Evolutionary conservation across 148 eudicot species (phyloP).

Genomic region (Pharnaceum exiguum): DNA sequence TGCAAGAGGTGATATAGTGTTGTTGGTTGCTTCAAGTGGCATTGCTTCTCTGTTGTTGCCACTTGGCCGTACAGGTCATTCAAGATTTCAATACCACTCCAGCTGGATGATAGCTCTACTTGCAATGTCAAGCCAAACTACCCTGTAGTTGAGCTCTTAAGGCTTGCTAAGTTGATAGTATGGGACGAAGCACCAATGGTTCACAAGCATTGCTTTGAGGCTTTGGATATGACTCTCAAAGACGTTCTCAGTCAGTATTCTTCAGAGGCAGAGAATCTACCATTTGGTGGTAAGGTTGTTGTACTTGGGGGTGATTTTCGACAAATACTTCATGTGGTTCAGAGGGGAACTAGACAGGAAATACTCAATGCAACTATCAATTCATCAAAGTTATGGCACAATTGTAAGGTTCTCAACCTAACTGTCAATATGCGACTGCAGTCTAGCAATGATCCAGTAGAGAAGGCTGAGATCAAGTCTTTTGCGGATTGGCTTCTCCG

Average conservation of each 20-base stretch:
- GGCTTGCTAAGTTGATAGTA: background rate
- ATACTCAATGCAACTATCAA: background rate
- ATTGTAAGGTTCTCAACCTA: background rate
- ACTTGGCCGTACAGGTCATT: conserved; percentile 14
- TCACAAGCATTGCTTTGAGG: background rate
- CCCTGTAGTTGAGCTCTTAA: background rate
- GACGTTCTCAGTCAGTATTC: background rate
- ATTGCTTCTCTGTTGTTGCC: conserved; percentile 3
- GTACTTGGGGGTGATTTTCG: conserved; percentile 4
- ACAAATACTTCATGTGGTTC: background rate
- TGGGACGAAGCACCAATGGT: conserved; percentile 22
- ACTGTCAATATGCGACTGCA: background rate
- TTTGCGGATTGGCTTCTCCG: background rate
- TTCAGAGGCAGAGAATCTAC: background rate
- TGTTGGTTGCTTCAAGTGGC: conserved; percentile 14
- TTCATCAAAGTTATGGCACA: background rate
- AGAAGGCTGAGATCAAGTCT: background rate
- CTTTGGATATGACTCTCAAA: background rate
- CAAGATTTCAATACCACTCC: conserved; percentile 9
- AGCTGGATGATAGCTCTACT: background rate
- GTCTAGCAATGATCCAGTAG: background rate
- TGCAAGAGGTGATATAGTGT: conserved; percentile 8
- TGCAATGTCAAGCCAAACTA: conserved; percentile 5
- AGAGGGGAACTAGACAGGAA: background rate
- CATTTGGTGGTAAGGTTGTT: conserved; percentile 2